Percentiles rank a stretch among this genome's conserved stretches.
These are phyloP conservation scores for Dichotomopilus funicola DNA, from an alignment of 2,329 filamentous ascomycete species.

Conservation along the genomic window DNA sequence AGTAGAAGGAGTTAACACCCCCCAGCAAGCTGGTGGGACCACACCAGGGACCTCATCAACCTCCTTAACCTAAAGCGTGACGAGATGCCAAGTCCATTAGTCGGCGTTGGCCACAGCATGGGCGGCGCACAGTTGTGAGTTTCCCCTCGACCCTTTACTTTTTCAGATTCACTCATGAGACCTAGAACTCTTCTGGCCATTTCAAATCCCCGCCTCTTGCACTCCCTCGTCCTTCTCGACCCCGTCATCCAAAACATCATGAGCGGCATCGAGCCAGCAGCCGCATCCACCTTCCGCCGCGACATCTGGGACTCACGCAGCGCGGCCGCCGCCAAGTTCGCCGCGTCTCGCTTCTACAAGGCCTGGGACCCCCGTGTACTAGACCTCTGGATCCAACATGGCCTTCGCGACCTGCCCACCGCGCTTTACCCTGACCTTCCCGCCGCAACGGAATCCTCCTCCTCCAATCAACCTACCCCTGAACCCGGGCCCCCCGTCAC, in stretches of 20 bases:
- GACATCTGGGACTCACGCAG: conserved; percentile 75
- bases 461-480: neutral
- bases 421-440: conserved; percentile 43
- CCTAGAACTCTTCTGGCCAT: conserved; percentile 45
- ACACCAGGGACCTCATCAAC: conserved; percentile 75
- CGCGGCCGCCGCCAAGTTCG: conserved; percentile 61
- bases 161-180: neutral
- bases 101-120: conserved; percentile 87
- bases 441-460: conserved; percentile 27
- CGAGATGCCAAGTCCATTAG: conserved; percentile 71
- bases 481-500: conserved; percentile 36
- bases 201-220: conserved; percentile 74
- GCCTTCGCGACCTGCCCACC: conserved; percentile 69
- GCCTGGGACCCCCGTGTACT: conserved; percentile 77
- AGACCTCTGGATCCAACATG: conserved; percentile 64
- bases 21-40: conserved; percentile 76
- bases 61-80: conserved; percentile 77
- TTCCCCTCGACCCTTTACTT: neutral
- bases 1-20: neutral
- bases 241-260: conserved; percentile 62
- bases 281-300: conserved; percentile 62
- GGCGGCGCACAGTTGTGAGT: conserved; percentile 43
- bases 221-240: conserved; percentile 72
- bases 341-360: conserved; percentile 67
- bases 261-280: conserved; percentile 39